A percentile compares a stretch with the other conserved stretches of the same genome.
phyloP scores from a whole-genome alignment of 257 asterid genomes.

The Anisodus tanguticus region DNA sequence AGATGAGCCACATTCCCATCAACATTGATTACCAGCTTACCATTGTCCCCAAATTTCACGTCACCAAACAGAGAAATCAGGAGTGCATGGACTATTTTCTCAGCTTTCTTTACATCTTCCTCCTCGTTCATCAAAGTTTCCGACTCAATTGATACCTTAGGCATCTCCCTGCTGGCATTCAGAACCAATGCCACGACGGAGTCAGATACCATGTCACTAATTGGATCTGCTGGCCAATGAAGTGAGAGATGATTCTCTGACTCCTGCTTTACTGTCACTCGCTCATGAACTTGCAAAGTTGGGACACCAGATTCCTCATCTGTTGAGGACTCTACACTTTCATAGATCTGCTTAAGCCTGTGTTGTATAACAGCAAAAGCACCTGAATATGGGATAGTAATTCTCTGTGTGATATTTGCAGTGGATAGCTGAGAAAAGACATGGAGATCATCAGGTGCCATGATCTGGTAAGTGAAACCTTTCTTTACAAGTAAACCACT shows the following conservation, averaged over 20 bases:
- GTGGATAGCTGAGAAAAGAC: slow-evolving; percentile 91
- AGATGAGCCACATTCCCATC: slow-evolving; percentile 76
- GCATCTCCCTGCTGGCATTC: slow-evolving; percentile 78
- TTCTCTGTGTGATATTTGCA: slow-evolving; percentile 79
- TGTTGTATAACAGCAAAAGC: slow-evolving; percentile 87
- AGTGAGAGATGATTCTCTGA: slow-evolving; percentile 82
- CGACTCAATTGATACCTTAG: slow-evolving; percentile 65
- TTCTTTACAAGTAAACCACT: slow-evolving; percentile 92
- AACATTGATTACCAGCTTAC: slow-evolving; percentile 67
- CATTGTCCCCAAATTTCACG: slow-evolving; percentile 69
- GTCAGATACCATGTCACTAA: slow-evolving; percentile 95
- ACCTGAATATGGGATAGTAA: slow-evolving; percentile 92
- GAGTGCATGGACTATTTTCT: slow-evolving; percentile 77
- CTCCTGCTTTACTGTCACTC: slow-evolving; percentile 83
- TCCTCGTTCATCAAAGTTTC: slow-evolving; percentile 52
- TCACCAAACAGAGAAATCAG: slow-evolving; percentile 88
- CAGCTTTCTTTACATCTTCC: slow-evolving; percentile 68
- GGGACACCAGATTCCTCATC: slow-evolving; percentile 88
- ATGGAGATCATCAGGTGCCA: slow-evolving; percentile 96
- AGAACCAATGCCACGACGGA: slow-evolving; percentile 81
- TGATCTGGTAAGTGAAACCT: slow-evolving; percentile 95
- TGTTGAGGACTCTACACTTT: slow-evolving; percentile 71
- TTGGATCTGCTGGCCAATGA: slow-evolving; percentile 97
- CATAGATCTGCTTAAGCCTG: slow-evolving; percentile 88
- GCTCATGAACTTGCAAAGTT: slow-evolving; percentile 66